A percentile compares a stretch with the other conserved stretches of the same genome.
Conservation (phyloP, 345 rosid genomes). For the Gossypium arboreum region DNA sequence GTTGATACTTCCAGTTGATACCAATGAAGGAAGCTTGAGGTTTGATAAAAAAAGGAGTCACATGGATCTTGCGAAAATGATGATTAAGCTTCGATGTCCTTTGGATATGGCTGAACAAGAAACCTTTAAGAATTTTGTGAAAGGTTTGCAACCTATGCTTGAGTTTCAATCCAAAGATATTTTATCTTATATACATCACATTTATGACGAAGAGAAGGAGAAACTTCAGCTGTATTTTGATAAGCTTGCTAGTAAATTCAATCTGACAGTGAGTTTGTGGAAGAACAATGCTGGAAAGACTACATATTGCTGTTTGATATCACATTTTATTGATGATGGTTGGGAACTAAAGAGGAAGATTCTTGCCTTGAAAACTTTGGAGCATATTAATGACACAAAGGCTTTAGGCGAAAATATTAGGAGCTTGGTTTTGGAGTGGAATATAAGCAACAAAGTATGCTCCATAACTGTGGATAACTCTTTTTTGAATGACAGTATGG, state of each 20-base stretch:
- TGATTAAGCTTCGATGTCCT: neutral
- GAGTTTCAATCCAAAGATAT: neutral
- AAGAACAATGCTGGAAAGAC: too few species aligned
- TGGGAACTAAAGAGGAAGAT: constrained; percentile 1
- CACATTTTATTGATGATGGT: neutral
- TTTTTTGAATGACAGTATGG: neutral
- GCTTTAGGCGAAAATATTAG: neutral
- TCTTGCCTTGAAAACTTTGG: neutral
- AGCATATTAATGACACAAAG: too few species aligned
- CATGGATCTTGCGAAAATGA: too few species aligned
- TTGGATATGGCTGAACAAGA: neutral
- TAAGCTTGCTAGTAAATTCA: neutral
- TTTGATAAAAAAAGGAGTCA: neutral
- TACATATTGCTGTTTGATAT: too few species aligned
- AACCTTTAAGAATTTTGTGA: neutral
- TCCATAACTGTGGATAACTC: neutral
- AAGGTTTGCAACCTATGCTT: neutral
- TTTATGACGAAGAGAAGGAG: neutral
- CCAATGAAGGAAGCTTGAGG: neutral
- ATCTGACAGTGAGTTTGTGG: neutral
- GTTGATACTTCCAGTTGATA: neutral
- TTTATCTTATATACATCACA: neutral
- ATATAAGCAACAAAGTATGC: neutral
- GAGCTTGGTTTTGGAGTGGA: neutral
- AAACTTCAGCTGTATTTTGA: neutral